These are phyloP conservation scores for Eucalyptus pauciflora DNA, from an alignment of 345 rosid genomes.

Conservation along the genomic window DNA sequence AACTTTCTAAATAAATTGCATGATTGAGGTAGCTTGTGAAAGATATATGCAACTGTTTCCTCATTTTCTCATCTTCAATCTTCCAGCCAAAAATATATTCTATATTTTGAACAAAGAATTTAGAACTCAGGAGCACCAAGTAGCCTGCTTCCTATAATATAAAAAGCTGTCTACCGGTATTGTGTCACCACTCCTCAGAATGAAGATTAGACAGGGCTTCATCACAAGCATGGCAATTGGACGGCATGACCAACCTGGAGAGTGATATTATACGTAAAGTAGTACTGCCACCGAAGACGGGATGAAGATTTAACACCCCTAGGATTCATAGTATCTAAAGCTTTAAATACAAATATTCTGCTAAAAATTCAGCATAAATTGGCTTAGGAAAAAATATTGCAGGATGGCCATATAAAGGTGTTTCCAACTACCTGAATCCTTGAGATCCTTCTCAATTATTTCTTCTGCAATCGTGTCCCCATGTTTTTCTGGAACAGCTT, in stretches of 20 bases:
- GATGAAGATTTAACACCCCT: neutral
- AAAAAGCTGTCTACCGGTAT: neutral
- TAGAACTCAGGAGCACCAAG: neutral
- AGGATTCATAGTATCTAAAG: neutral
- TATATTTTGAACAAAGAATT: neutral
- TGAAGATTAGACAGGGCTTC: neutral
- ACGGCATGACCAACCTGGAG: neutral
- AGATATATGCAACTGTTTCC: neutral
- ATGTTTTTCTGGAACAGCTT: neutral
- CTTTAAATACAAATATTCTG: neutral
- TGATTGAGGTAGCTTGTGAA: neutral
- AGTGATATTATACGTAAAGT: neutral
- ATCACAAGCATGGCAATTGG: neutral
- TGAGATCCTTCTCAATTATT: neutral
- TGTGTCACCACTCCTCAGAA: neutral
- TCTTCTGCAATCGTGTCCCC: neutral
- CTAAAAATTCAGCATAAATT: neutral
- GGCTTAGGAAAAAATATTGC: neutral
- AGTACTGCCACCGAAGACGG: neutral
- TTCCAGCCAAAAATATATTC: neutral
- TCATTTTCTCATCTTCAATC: neutral
- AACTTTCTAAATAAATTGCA: neutral
- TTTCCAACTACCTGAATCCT: neutral
- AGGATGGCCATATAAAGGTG: neutral
- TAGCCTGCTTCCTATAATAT: neutral